These are phyloP conservation scores for Lactarius indigo DNA, from an alignment of 768 basidiomycete species.

Conservation along the genomic window DNA sequence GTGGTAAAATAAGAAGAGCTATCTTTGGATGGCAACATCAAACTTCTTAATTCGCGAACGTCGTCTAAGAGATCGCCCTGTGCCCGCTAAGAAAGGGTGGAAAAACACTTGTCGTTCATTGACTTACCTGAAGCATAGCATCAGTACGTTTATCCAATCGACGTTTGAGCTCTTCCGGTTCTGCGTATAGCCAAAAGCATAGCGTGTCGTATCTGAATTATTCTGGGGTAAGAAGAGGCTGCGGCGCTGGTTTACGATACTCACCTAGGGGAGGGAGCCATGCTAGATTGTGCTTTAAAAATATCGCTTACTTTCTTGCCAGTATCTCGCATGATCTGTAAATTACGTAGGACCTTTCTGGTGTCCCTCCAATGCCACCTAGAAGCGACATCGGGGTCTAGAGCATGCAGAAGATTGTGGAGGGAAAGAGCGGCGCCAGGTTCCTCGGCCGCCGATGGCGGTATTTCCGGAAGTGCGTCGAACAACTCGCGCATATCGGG, in stretches of 20 bases:
- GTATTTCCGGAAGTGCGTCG: slow-evolving; percentile 52
- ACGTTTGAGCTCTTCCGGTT: slow-evolving; percentile 53
- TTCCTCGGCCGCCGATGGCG: slow-evolving; percentile 53
- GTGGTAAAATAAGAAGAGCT: slow-evolving; percentile 51
- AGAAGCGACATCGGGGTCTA: slow-evolving; percentile 72
- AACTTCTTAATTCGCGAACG: slow-evolving; percentile 51
- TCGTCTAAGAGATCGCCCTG: slow-evolving; percentile 69
- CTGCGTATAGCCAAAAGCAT: slow-evolving; percentile 88
- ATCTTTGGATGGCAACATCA: slow-evolving; percentile 21
- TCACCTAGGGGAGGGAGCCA: slow-evolving; percentile 49
- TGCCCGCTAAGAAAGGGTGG: slow-evolving; percentile 9
- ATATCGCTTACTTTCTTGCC: slow-evolving; percentile 65
- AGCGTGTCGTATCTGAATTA: slow-evolving; percentile 71
- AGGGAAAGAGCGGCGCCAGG: slow-evolving; percentile 60
- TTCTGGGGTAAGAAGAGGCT: slow-evolving; percentile 1
- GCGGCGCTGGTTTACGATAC: neutral
- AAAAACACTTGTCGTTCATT: neutral
- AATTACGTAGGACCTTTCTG: slow-evolving; percentile 78
- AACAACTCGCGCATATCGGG: slow-evolving; percentile 49
- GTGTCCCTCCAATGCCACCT: slow-evolving; percentile 98
- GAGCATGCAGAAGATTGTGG: slow-evolving; percentile 55
- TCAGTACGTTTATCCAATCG: slow-evolving; percentile 82
- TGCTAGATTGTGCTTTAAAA: slow-evolving; percentile 56
- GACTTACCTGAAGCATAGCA: slow-evolving; percentile 77
- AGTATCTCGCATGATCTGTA: slow-evolving; percentile 73